Evolutionary conservation across 1,284 basidiomycete genomes (phyloP), one percentile per base, ranked within the genome.

Genomic region (Leccinum pseudoinsigne): DNA sequence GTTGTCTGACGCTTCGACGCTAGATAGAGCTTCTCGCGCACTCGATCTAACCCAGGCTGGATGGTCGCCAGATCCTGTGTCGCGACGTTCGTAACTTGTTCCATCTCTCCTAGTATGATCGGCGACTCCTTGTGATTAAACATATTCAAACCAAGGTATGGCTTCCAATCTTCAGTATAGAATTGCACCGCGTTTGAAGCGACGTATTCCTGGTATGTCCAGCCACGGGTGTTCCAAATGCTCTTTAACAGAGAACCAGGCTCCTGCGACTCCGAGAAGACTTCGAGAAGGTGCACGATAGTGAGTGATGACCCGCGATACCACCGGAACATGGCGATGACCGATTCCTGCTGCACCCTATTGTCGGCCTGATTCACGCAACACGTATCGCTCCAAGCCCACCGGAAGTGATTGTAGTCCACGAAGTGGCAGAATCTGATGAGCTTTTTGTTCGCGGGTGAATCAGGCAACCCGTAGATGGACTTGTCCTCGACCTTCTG

Each of bases 181-280:
- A 55, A 55, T 31, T 55, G 28, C 10, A 55, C 54, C 31, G 34
- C 54, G 5, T n/a, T 28, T 26, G 54, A 55, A 11, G 54, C 54
- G 10, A 55, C 31, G 16, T 55, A 55, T 26, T 55, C 54, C 54
- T 55, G 54, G 28, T 55, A 55, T 34, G 54, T 55, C 54, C 54
- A 55, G 14, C 54, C 54, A 31, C 54, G 54, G 16, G 54, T 55
- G n/a, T 55, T 55, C 54, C 54, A 55, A 11, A 34, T 34, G 28
- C 54, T 55, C 2, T 12, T 34, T n/a, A 10, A 11, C 54, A 55
- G 28, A 34, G 23, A 55, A 18, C 54, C 54, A 12, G 26, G 23
- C n/a, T 31, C 31, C 54, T 55, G 54, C 26, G 54, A 31, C 26
- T 31, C 26, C 26, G 54, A 55, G 14, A 55, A 18, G 28, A 55